phyloP scores from a whole-genome alignment of 345 rosid genomes.

The Brassica juncea region DNA sequence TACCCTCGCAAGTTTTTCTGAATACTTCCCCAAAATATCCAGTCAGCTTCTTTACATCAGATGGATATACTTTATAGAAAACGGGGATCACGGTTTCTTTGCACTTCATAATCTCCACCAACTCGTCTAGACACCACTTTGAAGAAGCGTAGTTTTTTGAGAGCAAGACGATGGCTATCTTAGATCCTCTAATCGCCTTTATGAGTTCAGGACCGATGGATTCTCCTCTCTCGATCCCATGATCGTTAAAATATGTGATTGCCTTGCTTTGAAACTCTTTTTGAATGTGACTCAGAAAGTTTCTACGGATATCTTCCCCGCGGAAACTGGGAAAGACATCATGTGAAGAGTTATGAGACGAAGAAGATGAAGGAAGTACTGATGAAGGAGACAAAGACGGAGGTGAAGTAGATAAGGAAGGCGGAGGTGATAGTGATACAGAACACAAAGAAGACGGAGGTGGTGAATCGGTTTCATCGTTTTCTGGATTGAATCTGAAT shows the following conservation, averaged over 20 bases:
- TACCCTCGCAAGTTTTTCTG: background rate
- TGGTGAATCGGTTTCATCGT: background rate
- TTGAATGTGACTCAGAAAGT: background rate
- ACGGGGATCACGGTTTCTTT: background rate
- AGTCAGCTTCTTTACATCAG: background rate
- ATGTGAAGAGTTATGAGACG: background rate
- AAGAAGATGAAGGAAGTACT: background rate
- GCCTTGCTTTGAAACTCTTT: background rate
- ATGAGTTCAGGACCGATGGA: background rate
- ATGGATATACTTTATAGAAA: conserved; percentile 6
- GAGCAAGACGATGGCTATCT: conserved; percentile 12
- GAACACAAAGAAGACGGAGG: background rate
- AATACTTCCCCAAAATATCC: conserved; percentile 6
- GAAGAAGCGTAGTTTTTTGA: conserved; percentile 2
- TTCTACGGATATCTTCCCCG: background rate
- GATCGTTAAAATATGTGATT: background rate
- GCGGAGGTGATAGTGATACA: background rate
- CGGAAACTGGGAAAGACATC: background rate
- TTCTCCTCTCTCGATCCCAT: background rate
- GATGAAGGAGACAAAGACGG: background rate
- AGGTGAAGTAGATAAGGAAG: background rate
- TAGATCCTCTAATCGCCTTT: conserved; percentile 13
- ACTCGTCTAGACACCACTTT: conserved; percentile 7
- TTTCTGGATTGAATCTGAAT: background rate
- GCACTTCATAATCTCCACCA: conserved; percentile 6